phyloP scores from a whole-genome alignment of 2,329 filamentous ascomycete genomes.

The Escovopsis weberi region DNA sequence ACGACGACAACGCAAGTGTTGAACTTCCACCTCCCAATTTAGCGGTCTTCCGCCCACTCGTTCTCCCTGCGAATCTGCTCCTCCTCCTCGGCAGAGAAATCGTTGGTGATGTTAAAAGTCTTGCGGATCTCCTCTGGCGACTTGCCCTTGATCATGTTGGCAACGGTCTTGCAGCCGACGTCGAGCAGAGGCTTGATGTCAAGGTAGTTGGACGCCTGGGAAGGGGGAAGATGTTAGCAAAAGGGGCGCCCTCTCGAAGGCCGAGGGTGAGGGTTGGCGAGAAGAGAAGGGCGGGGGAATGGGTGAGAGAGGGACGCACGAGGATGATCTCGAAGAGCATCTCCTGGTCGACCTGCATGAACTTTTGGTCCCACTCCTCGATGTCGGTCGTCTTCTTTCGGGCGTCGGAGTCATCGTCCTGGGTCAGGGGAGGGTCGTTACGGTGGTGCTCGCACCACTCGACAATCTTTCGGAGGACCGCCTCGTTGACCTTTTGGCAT shows the following conservation, averaged over 20 bases:
- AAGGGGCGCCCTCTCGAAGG: background rate
- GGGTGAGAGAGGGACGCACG: constrained; percentile 35
- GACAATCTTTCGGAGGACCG: constrained; percentile 87
- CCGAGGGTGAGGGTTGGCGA: background rate
- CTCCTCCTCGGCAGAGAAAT: constrained; percentile 97
- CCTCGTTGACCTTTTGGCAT: constrained; percentile 60
- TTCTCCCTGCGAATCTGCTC: constrained; percentile 92
- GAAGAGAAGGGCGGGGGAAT: background rate
- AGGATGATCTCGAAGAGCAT: constrained; percentile 99
- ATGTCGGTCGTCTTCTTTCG: constrained; percentile 99
- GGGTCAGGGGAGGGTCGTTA: constrained; percentile 65
- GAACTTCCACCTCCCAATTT: constrained; percentile 14
- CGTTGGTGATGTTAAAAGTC: constrained; percentile 99
- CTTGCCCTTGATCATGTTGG: constrained; percentile 99
- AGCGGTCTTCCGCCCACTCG: constrained; percentile 79
- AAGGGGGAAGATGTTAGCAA: constrained; percentile 9
- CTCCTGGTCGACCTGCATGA: constrained; percentile 99
- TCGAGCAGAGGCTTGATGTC: constrained; percentile 98
- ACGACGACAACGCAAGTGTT: background rate
- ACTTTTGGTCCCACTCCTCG: constrained; percentile 99
- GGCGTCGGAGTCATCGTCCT: constrained; percentile 82
- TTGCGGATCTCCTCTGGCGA: constrained; percentile 98
- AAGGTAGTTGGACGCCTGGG: constrained; percentile 87
- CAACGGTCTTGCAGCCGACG: constrained; percentile 97
- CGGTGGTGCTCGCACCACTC: constrained; percentile 98